Conservation (phyloP, 78 protist species). For the Dictyostelium intermedium region DNA sequence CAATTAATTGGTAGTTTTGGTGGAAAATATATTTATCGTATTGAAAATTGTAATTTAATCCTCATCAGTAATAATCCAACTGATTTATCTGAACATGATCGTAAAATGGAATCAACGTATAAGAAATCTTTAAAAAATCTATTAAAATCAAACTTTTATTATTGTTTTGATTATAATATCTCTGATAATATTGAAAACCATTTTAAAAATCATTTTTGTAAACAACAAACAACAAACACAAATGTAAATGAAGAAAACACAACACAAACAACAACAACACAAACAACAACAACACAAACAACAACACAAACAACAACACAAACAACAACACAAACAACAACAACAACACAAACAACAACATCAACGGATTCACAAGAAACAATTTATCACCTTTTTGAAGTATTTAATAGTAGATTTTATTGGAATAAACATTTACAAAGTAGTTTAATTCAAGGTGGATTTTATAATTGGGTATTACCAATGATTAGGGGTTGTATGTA, state of each 20-base stretch:
- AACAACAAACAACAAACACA: neutral
- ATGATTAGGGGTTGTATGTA: conserved; percentile 68
- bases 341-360: neutral
- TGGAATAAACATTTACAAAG: conserved; percentile 53
- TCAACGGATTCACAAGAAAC: neutral
- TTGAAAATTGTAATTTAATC: neutral
- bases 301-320: neutral
- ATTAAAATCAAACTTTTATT: conserved; percentile 45
- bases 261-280: no score
- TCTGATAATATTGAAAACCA: conserved; percentile 26
- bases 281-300: neutral
- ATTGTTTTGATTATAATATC: conserved; percentile 24
- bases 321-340: neutral
- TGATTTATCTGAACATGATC: conserved; percentile 55
- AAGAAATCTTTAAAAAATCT: conserved; percentile 21
- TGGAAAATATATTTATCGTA: neutral
- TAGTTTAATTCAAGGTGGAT: neutral
- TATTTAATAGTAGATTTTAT: conserved; percentile 58
- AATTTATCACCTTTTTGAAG: conserved; percentile 23
- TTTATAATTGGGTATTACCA: conserved; percentile 35
- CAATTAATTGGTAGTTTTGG: conserved; percentile 22
- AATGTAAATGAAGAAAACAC: neutral
- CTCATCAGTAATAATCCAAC: neutral
- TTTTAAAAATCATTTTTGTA: neutral
- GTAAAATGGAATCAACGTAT: conserved; percentile 50